These are phyloP conservation scores for Immersiporthe knoxdaviesiana DNA, from an alignment of 2,329 filamentous ascomycete species.

Conservation along the genomic window DNA sequence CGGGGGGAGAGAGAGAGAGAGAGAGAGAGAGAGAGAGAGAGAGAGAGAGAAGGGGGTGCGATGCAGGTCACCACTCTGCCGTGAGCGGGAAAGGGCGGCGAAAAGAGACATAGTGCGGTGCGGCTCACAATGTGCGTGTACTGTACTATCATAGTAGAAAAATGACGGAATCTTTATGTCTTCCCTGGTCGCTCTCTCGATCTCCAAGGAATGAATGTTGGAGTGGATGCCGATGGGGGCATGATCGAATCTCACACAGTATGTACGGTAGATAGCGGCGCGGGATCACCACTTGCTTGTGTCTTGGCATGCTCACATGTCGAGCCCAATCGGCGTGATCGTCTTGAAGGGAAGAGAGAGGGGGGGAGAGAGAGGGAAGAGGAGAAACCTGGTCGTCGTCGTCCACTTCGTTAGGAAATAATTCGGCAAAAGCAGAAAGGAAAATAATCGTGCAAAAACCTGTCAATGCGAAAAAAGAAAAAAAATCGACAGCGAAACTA, in stretches of 20 bases:
- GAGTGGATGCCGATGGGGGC: neutral
- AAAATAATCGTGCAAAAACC: neutral
- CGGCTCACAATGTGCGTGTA: neutral
- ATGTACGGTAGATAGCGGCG: neutral
- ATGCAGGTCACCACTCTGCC: neutral
- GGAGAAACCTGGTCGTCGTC: neutral
- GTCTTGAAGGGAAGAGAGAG: neutral
- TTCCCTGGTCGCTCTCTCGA: neutral
- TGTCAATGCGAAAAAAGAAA: slow-evolving; percentile 9
- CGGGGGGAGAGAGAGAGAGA: too few relatives aligned
- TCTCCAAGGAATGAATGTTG: neutral
- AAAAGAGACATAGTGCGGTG: slow-evolving; percentile 1
- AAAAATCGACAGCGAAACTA: slow-evolving; percentile 1
- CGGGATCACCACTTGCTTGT: neutral
- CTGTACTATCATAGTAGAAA: neutral
- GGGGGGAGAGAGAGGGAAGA: too few relatives aligned
- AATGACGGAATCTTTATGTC: neutral
- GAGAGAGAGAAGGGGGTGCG: neutral
- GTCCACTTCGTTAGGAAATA: neutral
- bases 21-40: too few relatives aligned
- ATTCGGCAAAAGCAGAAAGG: neutral
- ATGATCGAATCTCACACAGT: neutral
- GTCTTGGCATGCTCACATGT: slow-evolving; percentile 1
- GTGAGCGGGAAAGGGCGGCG: slow-evolving; percentile 8
- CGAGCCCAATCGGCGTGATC: neutral